Evolutionary conservation across 345 rosid genomes (phyloP).

Genomic region (Linum lewisii): DNA sequence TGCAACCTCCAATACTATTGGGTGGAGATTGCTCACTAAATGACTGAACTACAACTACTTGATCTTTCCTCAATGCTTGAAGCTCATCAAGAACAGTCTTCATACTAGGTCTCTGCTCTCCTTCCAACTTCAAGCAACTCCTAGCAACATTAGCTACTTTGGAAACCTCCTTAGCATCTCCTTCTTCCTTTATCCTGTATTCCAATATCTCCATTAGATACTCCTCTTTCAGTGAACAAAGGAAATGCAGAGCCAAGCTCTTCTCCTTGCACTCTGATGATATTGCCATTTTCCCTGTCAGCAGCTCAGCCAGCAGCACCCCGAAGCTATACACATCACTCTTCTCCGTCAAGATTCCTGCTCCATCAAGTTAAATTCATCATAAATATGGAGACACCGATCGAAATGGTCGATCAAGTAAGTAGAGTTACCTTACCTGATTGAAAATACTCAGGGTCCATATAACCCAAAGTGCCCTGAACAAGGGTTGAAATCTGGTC

Average conservation of each 20-base stretch:
- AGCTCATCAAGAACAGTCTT: conserved; percentile 21
- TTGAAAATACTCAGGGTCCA: conserved; percentile 26
- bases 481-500: conserved; percentile 13
- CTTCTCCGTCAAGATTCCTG: background rate
- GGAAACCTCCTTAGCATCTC: background rate
- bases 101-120: conserved; percentile 29
- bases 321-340: conserved; percentile 6
- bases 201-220: conserved; percentile 12
- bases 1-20: too few relatives aligned
- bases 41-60: conserved; percentile 9
- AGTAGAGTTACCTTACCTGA: background rate
- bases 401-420: too few relatives aligned
- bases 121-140: conserved; percentile 16
- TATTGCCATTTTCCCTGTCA: background rate
- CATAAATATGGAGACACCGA: too few relatives aligned
- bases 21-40: conserved; percentile 9
- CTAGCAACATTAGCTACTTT: conserved; percentile 13
- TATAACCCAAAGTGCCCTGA: conserved; percentile 22
- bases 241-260: conserved; percentile 1
- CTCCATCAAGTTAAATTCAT: too few relatives aligned
- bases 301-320: conserved; percentile 1
- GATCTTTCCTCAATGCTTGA: conserved; percentile 17
- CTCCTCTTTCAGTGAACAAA: background rate
- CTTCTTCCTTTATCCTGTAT: background rate
- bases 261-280: conserved; percentile 1